Evolutionary conservation across 208 protist species (phyloP).

Genomic region (Leishmania martiniquensis): DNA sequence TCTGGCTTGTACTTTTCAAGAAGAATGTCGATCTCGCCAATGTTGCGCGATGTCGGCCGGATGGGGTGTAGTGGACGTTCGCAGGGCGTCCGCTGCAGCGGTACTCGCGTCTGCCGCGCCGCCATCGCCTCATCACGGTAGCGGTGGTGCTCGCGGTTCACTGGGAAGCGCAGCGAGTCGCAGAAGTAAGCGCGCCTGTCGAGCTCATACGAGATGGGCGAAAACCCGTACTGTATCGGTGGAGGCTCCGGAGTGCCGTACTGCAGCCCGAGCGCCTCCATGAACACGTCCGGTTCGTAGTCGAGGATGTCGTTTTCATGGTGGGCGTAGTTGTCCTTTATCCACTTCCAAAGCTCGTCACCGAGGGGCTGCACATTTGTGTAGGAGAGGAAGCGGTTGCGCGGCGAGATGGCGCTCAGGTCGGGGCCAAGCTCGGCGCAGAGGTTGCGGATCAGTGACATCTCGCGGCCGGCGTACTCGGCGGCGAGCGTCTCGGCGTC

Average conservation of each 20-base stretch:
- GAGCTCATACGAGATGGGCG: slow-evolving; percentile 30
- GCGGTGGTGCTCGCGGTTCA: slow-evolving; percentile 28
- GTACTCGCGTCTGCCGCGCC: slow-evolving; percentile 41
- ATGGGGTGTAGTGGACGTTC: slow-evolving; percentile 60
- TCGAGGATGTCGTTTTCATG: slow-evolving; percentile 53
- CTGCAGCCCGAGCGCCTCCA: slow-evolving; percentile 40
- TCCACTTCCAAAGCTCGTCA: slow-evolving; percentile 36
- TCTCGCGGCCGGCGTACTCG: slow-evolving; percentile 40
- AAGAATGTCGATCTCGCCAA: slow-evolving; percentile 80
- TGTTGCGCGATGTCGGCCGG: slow-evolving; percentile 9
- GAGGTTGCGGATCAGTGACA: slow-evolving; percentile 63
- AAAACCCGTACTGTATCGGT: slow-evolving; percentile 43
- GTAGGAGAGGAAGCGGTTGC: slow-evolving; percentile 50
- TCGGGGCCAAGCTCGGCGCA: slow-evolving; percentile 66
- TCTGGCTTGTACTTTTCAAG: slow-evolving; percentile 83
- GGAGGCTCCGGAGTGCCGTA: slow-evolving; percentile 47
- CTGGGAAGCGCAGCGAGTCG: slow-evolving; percentile 44
- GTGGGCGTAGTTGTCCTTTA: slow-evolving; percentile 27
- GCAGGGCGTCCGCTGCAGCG: slow-evolving; percentile 61
- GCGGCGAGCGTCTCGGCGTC: slow-evolving; percentile 33
- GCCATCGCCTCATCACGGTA: slow-evolving; percentile 39
- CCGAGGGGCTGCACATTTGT: slow-evolving; percentile 51
- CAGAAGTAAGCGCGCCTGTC: slow-evolving; percentile 54
- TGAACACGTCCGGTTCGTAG: slow-evolving; percentile 63
- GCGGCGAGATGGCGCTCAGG: slow-evolving; percentile 48